Base-by-base conservation (phyloP, 2,329 filamentous ascomycete genomes). In the Talaromyces sp. region DNA sequence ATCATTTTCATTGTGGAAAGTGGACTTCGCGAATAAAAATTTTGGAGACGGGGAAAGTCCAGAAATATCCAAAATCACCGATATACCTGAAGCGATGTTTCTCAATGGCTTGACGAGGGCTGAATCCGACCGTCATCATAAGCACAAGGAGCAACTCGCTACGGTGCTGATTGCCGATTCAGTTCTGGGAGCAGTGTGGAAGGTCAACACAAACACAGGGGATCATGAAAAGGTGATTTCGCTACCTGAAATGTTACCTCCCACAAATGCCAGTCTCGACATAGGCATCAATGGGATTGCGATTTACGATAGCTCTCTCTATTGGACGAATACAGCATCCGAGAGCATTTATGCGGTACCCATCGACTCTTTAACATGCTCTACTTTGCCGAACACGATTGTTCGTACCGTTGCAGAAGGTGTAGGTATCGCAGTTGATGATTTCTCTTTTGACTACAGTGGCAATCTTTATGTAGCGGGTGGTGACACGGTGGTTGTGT, bases 71-170 rank as follows among this genome's bases (percentile, higher is more conserved):
- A 54, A 52, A 19, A 52, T 33, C 11, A 19, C 31, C 7, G 4
- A 35, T 22, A 33, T 52, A 16, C 31, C 48, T 52, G 48, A 52
- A 52, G 48, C 48, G 1, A 70, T 76, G 0, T 79, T 82, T 0
- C 69, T 87, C 65, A 82, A 75, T 58, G 84, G 80, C 19, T 1
- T 47, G 11, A 11, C 43, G 3, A 47, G 13, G 22, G 43, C 43
- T 47, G 43, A 47, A 24, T 22, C 11, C 43, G 10, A 14, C 43
- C n/a, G 5, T 47, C 3, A 14, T 14, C 22, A 14, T 22, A 7
- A 48, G 19, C 22, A 48, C 45, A 4, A 24, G 19, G 11, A 8
- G 13, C 45, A 48, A 48, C 45, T 48, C 19, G 45, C 45, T 6
- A 24, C 52, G 4, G 52, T 37, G 0, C 31, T 56, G 3, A 37